Evolutionary conservation across 306 rosid species (phyloP), one percentile per base, ranked within the genome.

Genomic region (Trifolium repens): DNA sequence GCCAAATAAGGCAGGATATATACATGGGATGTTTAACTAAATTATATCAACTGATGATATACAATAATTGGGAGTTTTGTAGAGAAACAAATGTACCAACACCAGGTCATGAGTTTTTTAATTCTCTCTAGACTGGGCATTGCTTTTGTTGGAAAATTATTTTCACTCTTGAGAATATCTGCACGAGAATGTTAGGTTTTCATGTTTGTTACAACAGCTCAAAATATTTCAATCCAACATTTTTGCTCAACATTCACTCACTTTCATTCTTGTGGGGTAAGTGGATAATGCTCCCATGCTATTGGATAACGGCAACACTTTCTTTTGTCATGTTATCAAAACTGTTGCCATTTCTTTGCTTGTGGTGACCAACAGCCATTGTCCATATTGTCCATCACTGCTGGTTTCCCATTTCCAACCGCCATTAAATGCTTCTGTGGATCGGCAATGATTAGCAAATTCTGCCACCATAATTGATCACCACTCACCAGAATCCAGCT

Each of bases 21-120:
- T 60, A 60, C 40, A 12, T 65, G n/a, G 14, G 59, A 11, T 73
- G 34, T 46, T 13, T 24, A 67, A 58, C 53, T 35, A 59, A 67
- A 49, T 54, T 53, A 3, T 27, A 46, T 62, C 47, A 54, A 75
- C 52, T 14, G 75, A 52, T 66, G 37, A 50, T 68, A 50, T 68
- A 55, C 35, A 75, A 10, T 2, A 39, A 69, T 16, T 71, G 57
- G 58, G 19, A 30, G 19, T 65, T 24, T 19, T 17, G 9, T 52
- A 42, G 49, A 0, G n/a, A 47, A 47, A 54, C 24, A 70, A 22
- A 57, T 39, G 22, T 12, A 57, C 60, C 12, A 17, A 5, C 17
- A 34, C 30, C 24, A 19, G 3, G 24, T 75, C 32, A 8, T 40
- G 14, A 30, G 19, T 44, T 57, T 63, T 22, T 57, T 49, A 11